Conservation (phyloP, 2,329 filamentous ascomycete genomes). For the Fusarium verrucosum region DNA sequence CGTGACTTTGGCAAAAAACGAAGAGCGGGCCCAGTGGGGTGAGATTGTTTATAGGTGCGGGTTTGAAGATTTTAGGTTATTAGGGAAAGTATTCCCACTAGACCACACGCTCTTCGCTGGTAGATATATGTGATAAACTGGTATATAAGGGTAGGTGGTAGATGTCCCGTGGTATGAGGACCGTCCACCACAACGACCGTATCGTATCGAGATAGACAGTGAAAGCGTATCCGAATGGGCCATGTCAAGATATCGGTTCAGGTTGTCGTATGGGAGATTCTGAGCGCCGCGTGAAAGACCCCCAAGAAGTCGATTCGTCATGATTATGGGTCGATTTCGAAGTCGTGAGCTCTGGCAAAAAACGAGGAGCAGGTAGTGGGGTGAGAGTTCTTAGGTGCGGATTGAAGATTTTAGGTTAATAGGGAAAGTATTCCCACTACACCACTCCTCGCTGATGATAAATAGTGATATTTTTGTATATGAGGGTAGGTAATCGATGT, state of each 20-base stretch:
- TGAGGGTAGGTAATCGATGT: background rate
- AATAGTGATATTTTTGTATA: background rate
- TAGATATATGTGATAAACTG: background rate
- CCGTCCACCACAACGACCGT: background rate
- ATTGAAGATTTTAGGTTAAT: background rate
- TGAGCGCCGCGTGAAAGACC: too few species aligned
- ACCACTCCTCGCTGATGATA: background rate
- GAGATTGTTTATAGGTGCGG: background rate
- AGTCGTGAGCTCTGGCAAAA: background rate
- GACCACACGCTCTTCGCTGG: constrained; percentile 7
- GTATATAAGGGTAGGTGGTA: background rate
- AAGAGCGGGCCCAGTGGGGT: background rate
- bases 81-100: constrained; percentile 1
- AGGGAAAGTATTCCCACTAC: background rate
- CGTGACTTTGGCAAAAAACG: background rate
- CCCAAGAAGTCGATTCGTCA: too few species aligned
- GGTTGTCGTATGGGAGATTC: background rate
- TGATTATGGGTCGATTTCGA: too few species aligned
- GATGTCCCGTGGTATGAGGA: background rate
- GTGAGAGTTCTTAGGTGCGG: background rate
- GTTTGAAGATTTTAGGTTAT: background rate
- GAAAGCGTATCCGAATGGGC: background rate
- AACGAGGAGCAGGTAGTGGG: background rate
- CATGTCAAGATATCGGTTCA: background rate
- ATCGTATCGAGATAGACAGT: background rate